Evolutionary conservation across 139 green algal species (phyloP).

Genomic region (Mesostigma viride): DNA sequence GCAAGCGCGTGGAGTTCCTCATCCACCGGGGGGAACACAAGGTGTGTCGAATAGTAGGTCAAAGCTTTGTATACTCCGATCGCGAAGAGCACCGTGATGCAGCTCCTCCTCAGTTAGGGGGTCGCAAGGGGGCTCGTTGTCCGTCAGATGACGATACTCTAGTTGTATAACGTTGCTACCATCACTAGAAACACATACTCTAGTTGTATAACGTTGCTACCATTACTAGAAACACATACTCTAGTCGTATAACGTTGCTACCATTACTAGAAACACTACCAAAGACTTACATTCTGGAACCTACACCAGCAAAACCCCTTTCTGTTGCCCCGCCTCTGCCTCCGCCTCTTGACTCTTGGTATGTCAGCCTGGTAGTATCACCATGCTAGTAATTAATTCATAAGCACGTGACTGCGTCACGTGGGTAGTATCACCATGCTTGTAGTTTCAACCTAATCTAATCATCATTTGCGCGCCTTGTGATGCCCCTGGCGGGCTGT

Average conservation of each 20-base stretch:
- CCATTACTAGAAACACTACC: not conserved
- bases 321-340: too few relatives aligned
- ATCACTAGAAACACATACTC: not conserved
- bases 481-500: too few relatives aligned
- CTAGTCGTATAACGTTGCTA: not conserved
- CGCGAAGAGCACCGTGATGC: too few relatives aligned
- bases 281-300: too few relatives aligned
- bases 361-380: too few relatives aligned
- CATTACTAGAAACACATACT: not conserved
- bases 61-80: not conserved
- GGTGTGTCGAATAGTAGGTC: not conserved
- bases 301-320: too few relatives aligned
- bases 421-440: too few relatives aligned
- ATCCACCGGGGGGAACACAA: constrained; percentile 18
- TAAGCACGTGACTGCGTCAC: too few relatives aligned
- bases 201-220: not conserved
- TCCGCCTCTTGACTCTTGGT: too few relatives aligned
- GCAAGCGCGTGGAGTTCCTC: constrained; percentile 7
- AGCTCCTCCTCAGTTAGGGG: not conserved
- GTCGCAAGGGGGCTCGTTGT: not conserved
- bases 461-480: too few relatives aligned
- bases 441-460: too few relatives aligned
- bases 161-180: not conserved
- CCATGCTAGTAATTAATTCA: too few relatives aligned
- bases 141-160: not conserved